Evolutionary conservation across 2,329 filamentous ascomycete species (phyloP).

Genomic region (Hymenoscyphus occultus): DNA sequence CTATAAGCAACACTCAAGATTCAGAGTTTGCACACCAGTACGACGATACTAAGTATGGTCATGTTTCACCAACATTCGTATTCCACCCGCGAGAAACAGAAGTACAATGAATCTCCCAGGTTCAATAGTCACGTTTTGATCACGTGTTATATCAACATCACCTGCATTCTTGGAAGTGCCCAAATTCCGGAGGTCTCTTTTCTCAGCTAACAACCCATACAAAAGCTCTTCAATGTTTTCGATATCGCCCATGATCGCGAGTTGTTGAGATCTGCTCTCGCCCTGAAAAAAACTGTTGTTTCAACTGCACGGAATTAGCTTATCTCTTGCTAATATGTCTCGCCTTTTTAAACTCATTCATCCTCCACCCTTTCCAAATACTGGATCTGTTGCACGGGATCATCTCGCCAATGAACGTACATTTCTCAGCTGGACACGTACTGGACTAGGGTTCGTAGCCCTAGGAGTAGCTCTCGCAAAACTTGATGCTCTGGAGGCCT

Average conservation of each 20-base stretch:
- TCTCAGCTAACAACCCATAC: background rate
- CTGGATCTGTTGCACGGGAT: conserved; percentile 48
- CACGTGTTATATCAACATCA: background rate
- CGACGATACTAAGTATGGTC: too few species aligned
- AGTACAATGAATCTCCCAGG: too few species aligned
- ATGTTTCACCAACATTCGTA: too few species aligned
- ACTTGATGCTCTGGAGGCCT: conserved; percentile 45
- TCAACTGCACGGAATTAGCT: background rate
- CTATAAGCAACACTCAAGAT: too few species aligned
- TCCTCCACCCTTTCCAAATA: conserved; percentile 38
- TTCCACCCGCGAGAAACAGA: too few species aligned
- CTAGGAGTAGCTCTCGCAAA: conserved; percentile 49
- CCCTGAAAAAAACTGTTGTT: background rate
- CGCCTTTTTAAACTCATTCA: conserved; percentile 23
- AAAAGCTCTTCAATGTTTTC: background rate
- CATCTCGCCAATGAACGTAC: conserved; percentile 50
- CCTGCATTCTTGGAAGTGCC: background rate
- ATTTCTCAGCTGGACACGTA: conserved; percentile 51
- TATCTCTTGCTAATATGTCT: conserved; percentile 14
- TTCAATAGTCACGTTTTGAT: background rate
- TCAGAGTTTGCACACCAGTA: too few species aligned
- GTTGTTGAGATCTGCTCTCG: background rate
- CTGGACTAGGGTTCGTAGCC: conserved; percentile 50
- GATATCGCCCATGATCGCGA: background rate
- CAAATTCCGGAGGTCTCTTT: background rate